Evolutionary conservation across 768 basidiomycete species (phyloP).

Genomic region (Tricholoma hemisulphureum): DNA sequence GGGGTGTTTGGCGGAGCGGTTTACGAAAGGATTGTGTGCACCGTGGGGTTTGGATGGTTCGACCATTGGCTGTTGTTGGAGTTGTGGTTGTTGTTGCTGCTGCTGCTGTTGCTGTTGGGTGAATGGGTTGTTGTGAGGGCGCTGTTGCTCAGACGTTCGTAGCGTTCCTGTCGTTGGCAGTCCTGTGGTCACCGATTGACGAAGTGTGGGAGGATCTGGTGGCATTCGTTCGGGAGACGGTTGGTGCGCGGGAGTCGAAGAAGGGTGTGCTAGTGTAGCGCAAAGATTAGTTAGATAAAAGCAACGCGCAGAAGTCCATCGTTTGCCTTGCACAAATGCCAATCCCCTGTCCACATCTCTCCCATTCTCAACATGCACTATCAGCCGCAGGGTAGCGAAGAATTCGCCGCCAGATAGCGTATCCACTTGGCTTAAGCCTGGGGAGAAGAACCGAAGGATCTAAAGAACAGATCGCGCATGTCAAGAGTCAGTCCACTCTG

Average conservation of each 20-base stretch:
- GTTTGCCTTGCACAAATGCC: slow-evolving; percentile 75
- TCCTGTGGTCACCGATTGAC: background rate
- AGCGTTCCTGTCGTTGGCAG: slow-evolving; percentile 8
- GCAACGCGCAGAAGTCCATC: background rate
- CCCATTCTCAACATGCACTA: slow-evolving; percentile 60
- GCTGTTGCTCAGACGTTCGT: too few species aligned
- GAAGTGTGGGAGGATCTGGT: slow-evolving; percentile 3
- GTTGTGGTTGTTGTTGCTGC: too few species aligned
- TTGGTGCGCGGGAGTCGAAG: slow-evolving; percentile 16
- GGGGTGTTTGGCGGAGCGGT: slow-evolving; percentile 19
- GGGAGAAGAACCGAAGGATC: slow-evolving; percentile 67
- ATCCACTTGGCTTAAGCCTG: slow-evolving; percentile 51
- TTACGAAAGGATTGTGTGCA: slow-evolving; percentile 41
- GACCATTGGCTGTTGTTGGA: too few species aligned
- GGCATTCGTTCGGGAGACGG: slow-evolving; percentile 4
- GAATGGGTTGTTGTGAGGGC: slow-evolving; percentile 12
- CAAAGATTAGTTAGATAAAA: background rate
- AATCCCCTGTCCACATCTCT: slow-evolving; percentile 61
- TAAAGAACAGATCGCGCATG: slow-evolving; percentile 23
- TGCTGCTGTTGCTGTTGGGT: slow-evolving; percentile 7
- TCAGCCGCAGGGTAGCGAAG: slow-evolving; percentile 70
- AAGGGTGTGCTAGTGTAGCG: slow-evolving; percentile 14
- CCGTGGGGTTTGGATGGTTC: slow-evolving; percentile 13
- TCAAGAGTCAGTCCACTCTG: too few species aligned
- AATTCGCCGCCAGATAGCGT: slow-evolving; percentile 67